Conservation (phyloP, 371 early-diverging fungal genomes). For the Haplosporangium sp. region DNA sequence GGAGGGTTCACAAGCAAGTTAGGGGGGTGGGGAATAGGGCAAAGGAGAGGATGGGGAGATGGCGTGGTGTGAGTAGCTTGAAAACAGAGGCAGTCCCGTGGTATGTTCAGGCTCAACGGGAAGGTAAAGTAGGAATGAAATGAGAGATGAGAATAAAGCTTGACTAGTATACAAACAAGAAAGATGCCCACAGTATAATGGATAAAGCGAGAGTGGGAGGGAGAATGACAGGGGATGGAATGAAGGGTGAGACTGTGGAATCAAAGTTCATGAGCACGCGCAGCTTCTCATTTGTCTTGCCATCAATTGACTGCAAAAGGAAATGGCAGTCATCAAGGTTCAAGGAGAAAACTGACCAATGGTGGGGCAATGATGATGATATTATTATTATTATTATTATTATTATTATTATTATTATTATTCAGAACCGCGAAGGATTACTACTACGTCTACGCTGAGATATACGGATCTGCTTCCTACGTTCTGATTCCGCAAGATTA, state of each 20-base stretch:
- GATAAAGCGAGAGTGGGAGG: background rate
- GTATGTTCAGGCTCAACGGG: background rate
- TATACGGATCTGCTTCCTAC: constrained; percentile 40
- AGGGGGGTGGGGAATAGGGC: constrained; percentile 3
- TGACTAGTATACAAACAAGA: background rate
- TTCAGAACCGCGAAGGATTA: constrained; percentile 4
- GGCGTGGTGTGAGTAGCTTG: background rate
- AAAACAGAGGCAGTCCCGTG: background rate
- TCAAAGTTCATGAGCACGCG: background rate
- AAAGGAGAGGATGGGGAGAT: background rate
- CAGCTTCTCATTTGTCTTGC: background rate
- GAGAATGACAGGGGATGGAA: background rate
- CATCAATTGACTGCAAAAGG: background rate
- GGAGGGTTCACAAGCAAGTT: background rate
- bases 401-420: background rate
- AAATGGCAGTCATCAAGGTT: background rate
- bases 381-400: too few species aligned
- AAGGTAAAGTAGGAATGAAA: background rate
- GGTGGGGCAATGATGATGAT: too few species aligned
- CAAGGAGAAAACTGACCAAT: background rate
- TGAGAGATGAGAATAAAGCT: background rate
- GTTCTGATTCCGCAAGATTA: constrained; percentile 53
- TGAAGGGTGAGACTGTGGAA: background rate
- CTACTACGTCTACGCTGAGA: constrained; percentile 40
- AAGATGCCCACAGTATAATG: background rate